A percentile compares a stretch with the other conserved stretches of the same genome.
Evolutionary conservation across 108 stramenopile genomes (phyloP).

Genomic region (Skeletonema tropicum): DNA sequence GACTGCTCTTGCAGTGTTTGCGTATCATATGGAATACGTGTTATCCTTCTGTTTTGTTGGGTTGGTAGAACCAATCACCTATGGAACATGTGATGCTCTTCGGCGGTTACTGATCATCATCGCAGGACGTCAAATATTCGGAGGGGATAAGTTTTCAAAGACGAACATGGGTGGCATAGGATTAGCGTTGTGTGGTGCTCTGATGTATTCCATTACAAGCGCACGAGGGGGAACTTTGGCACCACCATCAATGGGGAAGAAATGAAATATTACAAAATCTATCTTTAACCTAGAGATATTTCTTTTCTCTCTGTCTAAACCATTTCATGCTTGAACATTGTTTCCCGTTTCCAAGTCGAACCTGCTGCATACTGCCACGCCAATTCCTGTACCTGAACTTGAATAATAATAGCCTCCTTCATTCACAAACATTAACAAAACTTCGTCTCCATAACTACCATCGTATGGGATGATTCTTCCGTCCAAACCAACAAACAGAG

Average conservation of each 20-base stretch:
- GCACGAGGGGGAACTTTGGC: conserved; percentile 8
- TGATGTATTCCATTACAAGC: conserved; percentile 62
- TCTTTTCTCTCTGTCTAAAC: not conserved
- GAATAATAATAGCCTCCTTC: conserved; percentile 44
- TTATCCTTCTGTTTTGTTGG: conserved; percentile 75
- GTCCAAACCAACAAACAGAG: conserved; percentile 11
- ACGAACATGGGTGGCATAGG: conserved; percentile 66
- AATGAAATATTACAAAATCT: not conserved
- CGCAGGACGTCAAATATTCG: conserved; percentile 65
- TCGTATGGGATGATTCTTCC: conserved; percentile 24
- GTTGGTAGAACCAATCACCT: conserved; percentile 74
- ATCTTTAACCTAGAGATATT: not conserved
- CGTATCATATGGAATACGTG: conserved; percentile 81
- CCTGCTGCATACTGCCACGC: conserved; percentile 46
- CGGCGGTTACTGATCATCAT: conserved; percentile 74
- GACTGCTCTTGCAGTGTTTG: conserved; percentile 52
- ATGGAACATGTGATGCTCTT: conserved; percentile 76
- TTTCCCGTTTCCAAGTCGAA: conserved; percentile 45
- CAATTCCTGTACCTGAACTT: conserved; percentile 60
- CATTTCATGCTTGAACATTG: not conserved
- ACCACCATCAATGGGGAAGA: not conserved
- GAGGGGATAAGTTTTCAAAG: conserved; percentile 59
- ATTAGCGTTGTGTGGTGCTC: conserved; percentile 67
- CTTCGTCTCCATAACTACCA: conserved; percentile 17
- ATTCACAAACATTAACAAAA: conserved; percentile 39